phyloP scores from a whole-genome alignment of 352 stramenopile species.

The Thalassiosira hispida region DNA sequence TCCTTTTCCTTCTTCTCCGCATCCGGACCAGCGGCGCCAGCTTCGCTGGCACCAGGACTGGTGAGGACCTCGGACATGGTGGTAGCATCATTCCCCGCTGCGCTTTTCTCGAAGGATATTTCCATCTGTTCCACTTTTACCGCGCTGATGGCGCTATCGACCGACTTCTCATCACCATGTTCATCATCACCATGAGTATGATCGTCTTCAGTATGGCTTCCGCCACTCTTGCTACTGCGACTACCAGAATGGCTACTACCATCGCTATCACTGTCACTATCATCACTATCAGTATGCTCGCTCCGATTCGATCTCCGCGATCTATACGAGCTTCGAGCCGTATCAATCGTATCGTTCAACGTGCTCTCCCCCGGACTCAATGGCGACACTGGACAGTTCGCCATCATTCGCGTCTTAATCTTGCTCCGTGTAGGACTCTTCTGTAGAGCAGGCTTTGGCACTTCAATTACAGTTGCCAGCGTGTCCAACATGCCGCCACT shows the following conservation, averaged over 20 bases:
- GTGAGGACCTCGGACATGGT: too few species aligned
- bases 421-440: constrained; percentile 12
- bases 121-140: constrained; percentile 10
- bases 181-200: constrained; percentile 1
- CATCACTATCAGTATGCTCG: not conserved
- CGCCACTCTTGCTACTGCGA: too few species aligned
- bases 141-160: not conserved
- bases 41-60: not conserved
- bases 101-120: constrained; percentile 23
- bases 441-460: constrained; percentile 16
- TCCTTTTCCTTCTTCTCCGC: not conserved
- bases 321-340: not conserved
- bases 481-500: constrained; percentile 63
- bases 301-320: not conserved
- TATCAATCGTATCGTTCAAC: too few species aligned
- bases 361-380: not conserved
- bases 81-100: too few species aligned
- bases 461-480: constrained; percentile 56
- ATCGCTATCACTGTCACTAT: constrained; percentile 5
- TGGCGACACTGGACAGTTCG: not conserved
- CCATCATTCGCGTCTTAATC: constrained; percentile 1
- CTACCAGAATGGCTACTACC: too few species aligned
- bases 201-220: not conserved
- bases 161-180: constrained; percentile 3
- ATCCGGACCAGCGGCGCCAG: not conserved